Conservation (phyloP, 202 grass and related monocot genomes). For the Bolboschoenoplectus hybrid region DNA sequence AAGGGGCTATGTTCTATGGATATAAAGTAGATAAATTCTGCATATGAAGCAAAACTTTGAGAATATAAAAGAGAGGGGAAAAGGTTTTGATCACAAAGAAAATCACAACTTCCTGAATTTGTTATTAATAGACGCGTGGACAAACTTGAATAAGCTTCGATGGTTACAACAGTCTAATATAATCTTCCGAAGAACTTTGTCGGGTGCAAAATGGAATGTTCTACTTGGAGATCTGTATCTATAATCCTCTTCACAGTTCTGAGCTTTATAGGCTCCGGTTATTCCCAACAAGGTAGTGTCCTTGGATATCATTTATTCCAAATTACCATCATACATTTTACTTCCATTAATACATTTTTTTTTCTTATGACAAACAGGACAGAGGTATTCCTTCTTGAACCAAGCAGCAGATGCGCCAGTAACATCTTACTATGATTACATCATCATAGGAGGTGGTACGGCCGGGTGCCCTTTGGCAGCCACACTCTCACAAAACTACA, state of each 20-base stretch:
- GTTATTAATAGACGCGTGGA: neutral
- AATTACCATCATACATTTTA: neutral
- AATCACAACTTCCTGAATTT: neutral
- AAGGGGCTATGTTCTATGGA: neutral
- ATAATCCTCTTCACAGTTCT: conserved; percentile 13
- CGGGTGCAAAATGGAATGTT: neutral
- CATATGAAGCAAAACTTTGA: conserved; percentile 6
- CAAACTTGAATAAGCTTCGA: conserved; percentile 27
- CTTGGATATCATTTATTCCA: conserved; percentile 12
- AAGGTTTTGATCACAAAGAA: conserved; percentile 3
- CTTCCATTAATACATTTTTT: neutral
- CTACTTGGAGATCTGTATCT: conserved; percentile 6
- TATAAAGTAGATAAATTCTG: conserved; percentile 34
- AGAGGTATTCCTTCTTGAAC: conserved; percentile 48
- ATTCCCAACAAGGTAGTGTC: conserved; percentile 33
- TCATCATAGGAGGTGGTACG: conserved; percentile 81
- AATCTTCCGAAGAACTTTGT: conserved; percentile 23
- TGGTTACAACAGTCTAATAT: neutral
- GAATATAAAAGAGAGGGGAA: neutral
- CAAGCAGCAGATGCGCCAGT: conserved; percentile 55
- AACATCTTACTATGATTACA: conserved; percentile 76
- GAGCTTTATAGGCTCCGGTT: conserved; percentile 14
- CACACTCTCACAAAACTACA: conserved; percentile 58
- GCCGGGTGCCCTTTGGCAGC: conserved; percentile 71
- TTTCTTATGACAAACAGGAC: conserved; percentile 18